A percentile compares a stretch with the other conserved stretches of the same genome.
Evolutionary conservation across 805 yeast species (phyloP).

Genomic region (Yarrowia deformans): DNA sequence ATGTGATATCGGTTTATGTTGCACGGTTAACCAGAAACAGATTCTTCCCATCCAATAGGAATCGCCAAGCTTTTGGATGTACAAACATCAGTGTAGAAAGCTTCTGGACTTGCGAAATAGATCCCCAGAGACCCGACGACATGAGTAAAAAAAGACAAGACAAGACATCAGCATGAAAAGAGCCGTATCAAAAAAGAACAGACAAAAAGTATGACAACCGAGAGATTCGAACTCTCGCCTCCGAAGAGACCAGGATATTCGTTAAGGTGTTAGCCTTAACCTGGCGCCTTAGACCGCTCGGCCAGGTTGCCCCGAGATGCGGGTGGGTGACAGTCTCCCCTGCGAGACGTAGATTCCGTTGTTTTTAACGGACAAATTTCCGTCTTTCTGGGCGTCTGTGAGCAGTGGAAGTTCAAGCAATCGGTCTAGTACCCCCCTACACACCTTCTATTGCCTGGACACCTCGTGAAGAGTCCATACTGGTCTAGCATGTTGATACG

Average conservation of each 20-base stretch:
- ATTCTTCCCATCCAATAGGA: no score
- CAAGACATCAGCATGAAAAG: not conserved
- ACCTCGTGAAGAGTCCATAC: no score
- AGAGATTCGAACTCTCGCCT: slow-evolving; percentile 39
- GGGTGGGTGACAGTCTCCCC: no score
- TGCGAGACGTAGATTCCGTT: not conserved
- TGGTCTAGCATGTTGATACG: no score
- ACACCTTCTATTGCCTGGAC: no score
- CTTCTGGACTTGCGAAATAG: no score
- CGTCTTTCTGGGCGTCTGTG: not conserved
- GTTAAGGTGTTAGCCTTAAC: slow-evolving; percentile 37
- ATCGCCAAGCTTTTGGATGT: no score
- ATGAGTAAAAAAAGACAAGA: not conserved
- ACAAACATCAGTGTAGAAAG: no score
- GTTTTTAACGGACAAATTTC: not conserved
- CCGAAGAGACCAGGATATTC: slow-evolving; percentile 38
- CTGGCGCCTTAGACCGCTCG: slow-evolving; percentile 41
- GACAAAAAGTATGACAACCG: slow-evolving; percentile 26
- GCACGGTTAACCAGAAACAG: no score
- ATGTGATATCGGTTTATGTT: no score
- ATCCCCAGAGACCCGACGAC: not conserved
- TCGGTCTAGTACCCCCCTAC: not conserved
- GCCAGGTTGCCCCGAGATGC: slow-evolving; percentile 36
- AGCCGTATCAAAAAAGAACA: not conserved
- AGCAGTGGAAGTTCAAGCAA: no score